Base-by-base conservation (phyloP, 306 rosid species). In the Fragaria ananassa region DNA sequence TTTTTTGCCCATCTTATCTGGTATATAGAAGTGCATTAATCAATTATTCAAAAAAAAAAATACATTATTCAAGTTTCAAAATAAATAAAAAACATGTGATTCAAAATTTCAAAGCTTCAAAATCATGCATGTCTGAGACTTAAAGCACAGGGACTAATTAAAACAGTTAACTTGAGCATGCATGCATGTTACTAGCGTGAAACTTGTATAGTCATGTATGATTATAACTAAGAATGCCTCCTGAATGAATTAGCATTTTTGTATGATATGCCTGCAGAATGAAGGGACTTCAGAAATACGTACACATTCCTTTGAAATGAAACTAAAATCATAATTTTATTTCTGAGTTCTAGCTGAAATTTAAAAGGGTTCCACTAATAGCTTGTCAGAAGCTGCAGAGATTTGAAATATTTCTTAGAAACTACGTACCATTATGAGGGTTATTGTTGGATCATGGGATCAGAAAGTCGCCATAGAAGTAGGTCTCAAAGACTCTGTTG, bases 401-500 rank as follows among this genome's bases (percentile, higher is more conserved):
- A 18, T 45, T 61, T 10, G 14, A 7, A 2, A 8, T 8, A 54
- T 58, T 15, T 57, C 34, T 7, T 18, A 15, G 47, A 73, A 74
- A 14, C 54, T 10, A 35, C 6, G 39, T 35, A 44, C 7, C 37
- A 83, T 18, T 2, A 89, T 85, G 93, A 87, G 75, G 73, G 79
- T 90, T 18, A 64, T 75, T 60, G 81, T 92, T 39, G 80, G 74
- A 14, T 74, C 91, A 31, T 45, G 85, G 71, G 74, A 79, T 29
- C 83, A 68, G 39, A 87, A 90, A 49, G 80, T 90, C 71, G 45
- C 56, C 81, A 66, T 92, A 53, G 93, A 95, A 72, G 85, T 90
- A 4, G 84, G 85, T 39, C 39, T 57, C 76, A 83, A 87, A 86
- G 98, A 90, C 81, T 81, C 83, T 37, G 89, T 95, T 18, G 42